phyloP scores from a whole-genome alignment of 2,329 filamentous ascomycete species.

The Alternaria gansuensis region DNA sequence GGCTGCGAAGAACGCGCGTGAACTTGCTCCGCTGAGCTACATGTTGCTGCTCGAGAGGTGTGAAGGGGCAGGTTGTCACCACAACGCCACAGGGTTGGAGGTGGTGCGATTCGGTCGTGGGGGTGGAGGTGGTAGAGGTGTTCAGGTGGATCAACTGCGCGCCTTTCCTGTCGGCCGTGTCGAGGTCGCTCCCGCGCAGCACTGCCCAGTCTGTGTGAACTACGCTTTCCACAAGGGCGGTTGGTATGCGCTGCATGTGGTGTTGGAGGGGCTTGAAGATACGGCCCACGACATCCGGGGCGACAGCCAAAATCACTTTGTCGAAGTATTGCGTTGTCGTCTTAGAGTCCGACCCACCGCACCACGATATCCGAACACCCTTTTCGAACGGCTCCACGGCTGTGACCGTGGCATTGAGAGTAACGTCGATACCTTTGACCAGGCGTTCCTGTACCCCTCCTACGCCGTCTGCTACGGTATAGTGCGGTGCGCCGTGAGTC shows the following conservation, averaged over 20 bases:
- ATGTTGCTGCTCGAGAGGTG: conserved; percentile 51
- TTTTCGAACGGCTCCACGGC: conserved; percentile 44
- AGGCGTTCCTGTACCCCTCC: conserved; percentile 61
- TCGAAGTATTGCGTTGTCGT: conserved; percentile 57
- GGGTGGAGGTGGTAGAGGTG: conserved; percentile 43
- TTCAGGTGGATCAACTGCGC: conserved; percentile 46
- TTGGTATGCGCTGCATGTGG: conserved; percentile 58
- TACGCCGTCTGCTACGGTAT: conserved; percentile 62
- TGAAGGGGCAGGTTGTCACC: conserved; percentile 63
- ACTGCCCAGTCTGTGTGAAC: conserved; percentile 54
- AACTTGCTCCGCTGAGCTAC: conserved; percentile 61
- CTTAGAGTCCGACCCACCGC: conserved; percentile 16
- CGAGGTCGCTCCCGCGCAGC: conserved; percentile 9
- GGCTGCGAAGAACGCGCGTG: conserved; percentile 62
- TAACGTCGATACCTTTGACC: conserved; percentile 54
- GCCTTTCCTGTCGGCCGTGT: conserved; percentile 3
- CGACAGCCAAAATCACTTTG: conserved; percentile 63
- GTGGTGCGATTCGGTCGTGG: conserved; percentile 63
- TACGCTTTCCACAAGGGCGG: conserved; percentile 59
- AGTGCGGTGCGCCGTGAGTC: conserved; percentile 61
- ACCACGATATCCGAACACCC: conserved; percentile 52
- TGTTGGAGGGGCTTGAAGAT: conserved; percentile 59
- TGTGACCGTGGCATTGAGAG: conserved; percentile 54
- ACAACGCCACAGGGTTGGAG: conserved; percentile 61
- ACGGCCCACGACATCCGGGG: conserved; percentile 61